Base-by-base conservation (phyloP, 352 stramenopile species). In the Thalassiosira gravida region DNA sequence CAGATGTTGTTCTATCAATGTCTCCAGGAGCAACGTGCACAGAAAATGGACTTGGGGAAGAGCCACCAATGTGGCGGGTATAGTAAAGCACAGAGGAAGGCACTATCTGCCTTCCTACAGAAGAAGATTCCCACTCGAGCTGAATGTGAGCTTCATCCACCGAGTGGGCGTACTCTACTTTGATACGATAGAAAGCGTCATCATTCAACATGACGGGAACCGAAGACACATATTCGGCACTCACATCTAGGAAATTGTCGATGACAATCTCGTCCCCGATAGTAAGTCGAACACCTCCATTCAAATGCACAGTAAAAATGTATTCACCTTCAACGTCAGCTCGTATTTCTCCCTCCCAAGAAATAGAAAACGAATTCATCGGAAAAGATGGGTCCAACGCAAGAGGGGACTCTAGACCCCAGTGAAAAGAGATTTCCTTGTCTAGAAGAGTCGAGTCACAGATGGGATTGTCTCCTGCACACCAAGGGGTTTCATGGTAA, bases 371-470 rank as follows among this genome's bases (percentile, higher is more conserved):
- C 37, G 83, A 95, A 79, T 95, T 91, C 46, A 87, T 87, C 5
- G 92, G 91, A 72, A 95, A 95, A 22, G 35, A 67, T 6, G 66
- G 37, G 11, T 71, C 67, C 13, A 46, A 44, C 1, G 59, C 9
- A 27, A 96, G 66, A 14, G 92, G 90, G n/a, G 89, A 81, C 14
- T 77, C 50, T 22, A 74, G 74, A 25, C 85, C 88, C 96, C 96
- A 98, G 46, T 94, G 74, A 76, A 98, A 98, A 14, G 92, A 85
- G 9, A 98, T 72, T 5, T 55, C 58, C 0, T 81, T 37, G 75
- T 98, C 95, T n/a, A 96, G 68, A 0, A 74, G 80, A 11, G 90
- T 96, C 0, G 90, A 91, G 47, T 96, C 84, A 66, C 90, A 93
- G 42, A 50, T 56, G 8, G 83, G 67, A 6, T 86, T 67, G 27